phyloP scores from a whole-genome alignment of 2,329 filamentous ascomycete genomes.

The Fusarium hostae region DNA sequence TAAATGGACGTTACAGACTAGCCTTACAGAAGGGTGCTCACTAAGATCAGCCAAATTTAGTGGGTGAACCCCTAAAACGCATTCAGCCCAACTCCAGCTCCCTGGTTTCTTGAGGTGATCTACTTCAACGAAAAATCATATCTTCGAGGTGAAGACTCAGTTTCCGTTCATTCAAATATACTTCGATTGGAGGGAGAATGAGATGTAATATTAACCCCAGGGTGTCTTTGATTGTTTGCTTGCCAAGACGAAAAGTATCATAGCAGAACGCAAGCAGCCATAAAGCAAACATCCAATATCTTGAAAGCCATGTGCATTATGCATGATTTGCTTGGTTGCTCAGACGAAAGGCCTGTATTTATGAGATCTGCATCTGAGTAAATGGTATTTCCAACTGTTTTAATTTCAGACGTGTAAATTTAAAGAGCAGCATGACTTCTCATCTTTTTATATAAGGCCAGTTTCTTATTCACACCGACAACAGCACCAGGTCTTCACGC shows the following conservation, averaged over 20 bases:
- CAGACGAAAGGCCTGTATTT: neutral
- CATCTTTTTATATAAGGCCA: neutral
- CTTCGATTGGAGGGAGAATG: too few species aligned
- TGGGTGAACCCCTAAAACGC: neutral
- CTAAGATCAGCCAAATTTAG: neutral
- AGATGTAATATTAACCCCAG: too few species aligned
- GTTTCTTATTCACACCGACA: neutral
- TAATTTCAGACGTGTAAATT: neutral
- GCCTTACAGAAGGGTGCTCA: neutral
- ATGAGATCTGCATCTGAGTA: neutral
- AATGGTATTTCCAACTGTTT: too few species aligned
- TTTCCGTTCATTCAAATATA: too few species aligned
- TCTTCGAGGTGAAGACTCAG: too few species aligned
- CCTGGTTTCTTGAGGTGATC: too few species aligned
- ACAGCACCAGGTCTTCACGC: neutral
- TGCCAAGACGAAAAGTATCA: neutral
- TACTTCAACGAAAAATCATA: too few species aligned
- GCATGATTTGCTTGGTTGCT: neutral
- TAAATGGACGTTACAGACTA: too few species aligned
- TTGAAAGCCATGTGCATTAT: neutral
- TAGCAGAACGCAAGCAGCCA: too few species aligned
- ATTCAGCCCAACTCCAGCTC: too few species aligned
- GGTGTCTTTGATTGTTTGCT: too few species aligned
- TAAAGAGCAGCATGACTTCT: neutral
- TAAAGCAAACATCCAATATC: neutral